Base-by-base conservation (phyloP, 2,329 filamentous ascomycete genomes). In the Aotearoamyces nothofagi region DNA sequence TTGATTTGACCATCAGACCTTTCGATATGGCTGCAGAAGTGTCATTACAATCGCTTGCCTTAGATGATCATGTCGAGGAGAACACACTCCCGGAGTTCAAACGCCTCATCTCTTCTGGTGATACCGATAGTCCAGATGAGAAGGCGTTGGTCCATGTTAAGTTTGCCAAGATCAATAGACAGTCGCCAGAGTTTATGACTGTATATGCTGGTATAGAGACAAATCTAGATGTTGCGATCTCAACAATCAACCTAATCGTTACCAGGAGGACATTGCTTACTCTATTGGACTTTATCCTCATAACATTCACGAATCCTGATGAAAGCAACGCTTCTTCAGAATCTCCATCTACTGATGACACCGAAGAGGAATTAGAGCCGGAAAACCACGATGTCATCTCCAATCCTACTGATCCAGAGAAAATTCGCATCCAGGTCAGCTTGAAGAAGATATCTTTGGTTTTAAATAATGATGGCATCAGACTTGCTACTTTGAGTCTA, bases 21-120 rank as follows among this genome's bases (percentile, higher is more conserved):
- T 94, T 78, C 42, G 87, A 98, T 49, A 90, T 98, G 76, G 80
- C 77, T 15, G 87, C 90, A 1, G 81, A 94, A 44, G 81, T 98
- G 15, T 75, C 83, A 1, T 65, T 99, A 7, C 79, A 80, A 9
- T 86, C 83, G 2, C 61, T 98, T 11, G 82, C 78, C 1, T 73
- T 98, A 3, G 87, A 96, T 45, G 90, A 99, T 47, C 86, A 96
- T 47, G 87, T 99, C 6, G 87, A 81, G 41, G 63, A 90, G 39
- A 78, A 87, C 30, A 75, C 84, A 0, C 60, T 81, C 0, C 77
- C 78, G 5, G 87, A 96, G 45, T 98, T 99, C 61, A 93, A 90
- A 54, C 87, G 87, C 15, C 92, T 99, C 28, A 72, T 99, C n/a
- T 92, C 86, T 0, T 94, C 90, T 1, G 70, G 69, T 0, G 72